These are phyloP conservation scores for Neofusicoccum umdonicola DNA, from an alignment of 2,329 filamentous ascomycete species.

Conservation along the genomic window DNA sequence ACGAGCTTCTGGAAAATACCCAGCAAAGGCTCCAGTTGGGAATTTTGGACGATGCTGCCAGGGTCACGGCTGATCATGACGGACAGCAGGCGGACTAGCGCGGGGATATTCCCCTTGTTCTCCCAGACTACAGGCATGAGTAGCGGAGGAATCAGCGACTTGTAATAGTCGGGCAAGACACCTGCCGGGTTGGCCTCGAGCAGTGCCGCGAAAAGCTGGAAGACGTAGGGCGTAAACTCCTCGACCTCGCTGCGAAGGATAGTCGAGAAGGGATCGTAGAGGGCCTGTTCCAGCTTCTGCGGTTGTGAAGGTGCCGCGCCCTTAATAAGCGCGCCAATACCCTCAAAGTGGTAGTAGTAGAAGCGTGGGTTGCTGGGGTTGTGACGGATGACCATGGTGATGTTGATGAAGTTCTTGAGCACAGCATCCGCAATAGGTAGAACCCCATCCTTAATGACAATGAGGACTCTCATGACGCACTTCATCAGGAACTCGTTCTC, in stretches of 20 bases:
- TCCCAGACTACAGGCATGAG: conserved; percentile 86
- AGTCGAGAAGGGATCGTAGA: conserved; percentile 80
- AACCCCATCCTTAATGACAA: conserved; percentile 85
- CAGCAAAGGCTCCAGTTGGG: conserved; percentile 84
- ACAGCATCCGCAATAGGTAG: conserved; percentile 71
- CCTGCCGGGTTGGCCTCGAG: conserved; percentile 80
- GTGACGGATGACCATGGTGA: conserved; percentile 86
- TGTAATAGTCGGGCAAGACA: conserved; percentile 78
- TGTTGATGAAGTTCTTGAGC: conserved; percentile 79
- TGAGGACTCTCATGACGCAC: conserved; percentile 95
- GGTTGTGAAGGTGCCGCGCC: conserved; percentile 68
- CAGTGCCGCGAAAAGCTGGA: conserved; percentile 89
- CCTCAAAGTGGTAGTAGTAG: conserved; percentile 98
- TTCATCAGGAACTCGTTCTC: conserved; percentile 99
- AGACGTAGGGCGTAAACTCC: conserved; percentile 94
- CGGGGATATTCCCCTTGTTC: conserved; percentile 86
- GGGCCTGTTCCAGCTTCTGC: conserved; percentile 70
- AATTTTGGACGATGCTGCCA: conserved; percentile 69
- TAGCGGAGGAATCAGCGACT: conserved; percentile 72
- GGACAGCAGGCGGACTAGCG: conserved; percentile 77
- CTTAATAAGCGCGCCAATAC: conserved; percentile 82
- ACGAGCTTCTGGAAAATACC: conserved; percentile 94
- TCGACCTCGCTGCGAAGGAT: conserved; percentile 81
- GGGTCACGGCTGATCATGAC: conserved; percentile 79
- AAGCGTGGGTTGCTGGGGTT: conserved; percentile 98